Conservation (phyloP, 2,329 filamentous ascomycete species). For the Calcarisporium arbuscula region DNA sequence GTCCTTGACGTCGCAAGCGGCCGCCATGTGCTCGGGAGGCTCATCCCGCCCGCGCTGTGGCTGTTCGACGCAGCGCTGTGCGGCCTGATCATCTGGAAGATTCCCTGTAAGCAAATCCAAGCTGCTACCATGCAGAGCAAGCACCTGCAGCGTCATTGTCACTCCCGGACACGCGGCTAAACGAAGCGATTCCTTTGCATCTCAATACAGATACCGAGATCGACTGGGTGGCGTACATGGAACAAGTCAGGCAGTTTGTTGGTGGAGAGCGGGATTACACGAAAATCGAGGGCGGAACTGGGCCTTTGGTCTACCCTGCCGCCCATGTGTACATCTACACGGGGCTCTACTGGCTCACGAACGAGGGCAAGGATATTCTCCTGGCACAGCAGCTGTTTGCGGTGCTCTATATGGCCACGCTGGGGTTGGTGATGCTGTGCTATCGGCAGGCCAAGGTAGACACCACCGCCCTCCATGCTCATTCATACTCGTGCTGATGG, state of each 20-base stretch:
- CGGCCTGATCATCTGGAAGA: conserved; percentile 67
- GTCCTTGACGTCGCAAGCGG: conserved; percentile 40
- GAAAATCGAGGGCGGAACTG: conserved; percentile 78
- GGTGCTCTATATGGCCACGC: conserved; percentile 66
- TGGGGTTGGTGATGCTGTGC: conserved; percentile 74
- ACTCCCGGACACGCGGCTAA: no score
- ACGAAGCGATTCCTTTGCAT: no score
- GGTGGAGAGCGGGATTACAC: conserved; percentile 85
- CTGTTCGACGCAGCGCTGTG: conserved; percentile 67
- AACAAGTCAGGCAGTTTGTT: conserved; percentile 75
- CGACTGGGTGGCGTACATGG: conserved; percentile 96
- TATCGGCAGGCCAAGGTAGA: conserved; percentile 67
- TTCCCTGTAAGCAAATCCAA: conserved; percentile 61
- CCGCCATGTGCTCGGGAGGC: conserved; percentile 41
- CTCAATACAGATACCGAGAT: conserved; percentile 75
- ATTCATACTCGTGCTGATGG: conserved; percentile 1
- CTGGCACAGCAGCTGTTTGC: conserved; percentile 82
- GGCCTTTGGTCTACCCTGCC: conserved; percentile 90
- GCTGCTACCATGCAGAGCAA: no score
- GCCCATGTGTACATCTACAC: conserved; percentile 91
- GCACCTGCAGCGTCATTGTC: no score
- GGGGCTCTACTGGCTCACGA: conserved; percentile 69
- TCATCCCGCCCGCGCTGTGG: conserved; percentile 57
- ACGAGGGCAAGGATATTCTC: conserved; percentile 67
- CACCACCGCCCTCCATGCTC: no score